Evolutionary conservation across 345 rosid genomes (phyloP).

Genomic region (Aethionema arabicum): DNA sequence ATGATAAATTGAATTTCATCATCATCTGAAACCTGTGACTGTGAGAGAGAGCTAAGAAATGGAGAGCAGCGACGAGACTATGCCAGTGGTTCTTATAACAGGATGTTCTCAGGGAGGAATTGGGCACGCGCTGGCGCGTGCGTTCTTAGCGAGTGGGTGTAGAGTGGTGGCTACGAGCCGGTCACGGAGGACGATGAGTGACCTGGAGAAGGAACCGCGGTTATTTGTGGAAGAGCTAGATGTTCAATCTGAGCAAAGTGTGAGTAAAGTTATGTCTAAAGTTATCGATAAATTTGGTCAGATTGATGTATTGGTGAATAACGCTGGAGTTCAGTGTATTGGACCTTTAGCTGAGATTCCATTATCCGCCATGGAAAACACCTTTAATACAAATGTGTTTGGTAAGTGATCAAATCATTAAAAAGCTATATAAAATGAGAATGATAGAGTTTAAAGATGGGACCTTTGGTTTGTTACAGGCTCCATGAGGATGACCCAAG

Average conservation of each 20-base stretch:
- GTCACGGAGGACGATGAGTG: slow-evolving; percentile 61
- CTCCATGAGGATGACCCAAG: slow-evolving; percentile 81
- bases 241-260: slow-evolving; percentile 70
- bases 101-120: slow-evolving; percentile 93
- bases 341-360: slow-evolving; percentile 88
- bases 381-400: slow-evolving; percentile 76
- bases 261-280: slow-evolving; percentile 44
- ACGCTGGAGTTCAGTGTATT: slow-evolving; percentile 82
- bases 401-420: slow-evolving; percentile 40
- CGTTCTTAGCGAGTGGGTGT: slow-evolving; percentile 67
- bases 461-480: slow-evolving; percentile 39
- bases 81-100: slow-evolving; percentile 69
- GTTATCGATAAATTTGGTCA: slow-evolving; percentile 63
- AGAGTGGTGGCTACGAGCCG: slow-evolving; percentile 79
- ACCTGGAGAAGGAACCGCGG: slow-evolving; percentile 60
- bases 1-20: no score
- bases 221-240: slow-evolving; percentile 71
- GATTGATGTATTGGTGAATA: slow-evolving; percentile 77
- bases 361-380: slow-evolving; percentile 50
- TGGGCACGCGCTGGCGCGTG: slow-evolving; percentile 78
- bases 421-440: neutral
- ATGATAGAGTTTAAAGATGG: neutral
- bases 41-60: slow-evolving; percentile 28
- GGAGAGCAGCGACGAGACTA: slow-evolving; percentile 40
- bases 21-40: slow-evolving; percentile 2